These are phyloP conservation scores for Pezicula neosporulosa DNA, from an alignment of 2,329 filamentous ascomycete genomes.

Conservation along the genomic window DNA sequence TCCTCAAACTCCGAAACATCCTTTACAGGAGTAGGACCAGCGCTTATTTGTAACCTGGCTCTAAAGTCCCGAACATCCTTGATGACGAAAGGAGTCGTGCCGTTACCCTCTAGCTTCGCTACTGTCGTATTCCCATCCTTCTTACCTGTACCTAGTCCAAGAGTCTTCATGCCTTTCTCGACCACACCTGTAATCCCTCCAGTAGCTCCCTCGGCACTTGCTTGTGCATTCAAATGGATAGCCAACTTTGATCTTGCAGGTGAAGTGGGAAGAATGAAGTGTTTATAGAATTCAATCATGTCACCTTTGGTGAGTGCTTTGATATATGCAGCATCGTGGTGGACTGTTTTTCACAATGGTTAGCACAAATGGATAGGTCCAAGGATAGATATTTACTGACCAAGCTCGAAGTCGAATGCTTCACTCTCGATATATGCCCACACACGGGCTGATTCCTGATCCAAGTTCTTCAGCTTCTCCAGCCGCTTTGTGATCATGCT, in stretches of 20 bases:
- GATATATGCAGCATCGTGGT: conserved; percentile 70
- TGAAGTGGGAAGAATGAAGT: conserved; percentile 73
- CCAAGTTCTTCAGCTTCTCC: conserved; percentile 89
- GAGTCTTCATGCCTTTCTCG: conserved; percentile 34
- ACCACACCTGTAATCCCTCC: conserved; percentile 30
- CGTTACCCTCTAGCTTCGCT: conserved; percentile 34
- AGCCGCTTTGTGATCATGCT: conserved; percentile 83
- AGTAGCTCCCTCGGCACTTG: conserved; percentile 40
- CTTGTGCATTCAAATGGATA: conserved; percentile 76
- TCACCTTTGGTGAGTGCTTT: conserved; percentile 74
- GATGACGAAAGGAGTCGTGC: conserved; percentile 58
- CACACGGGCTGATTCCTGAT: conserved; percentile 77
- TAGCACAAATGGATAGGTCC: not conserved
- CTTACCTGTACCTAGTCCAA: conserved; percentile 24
- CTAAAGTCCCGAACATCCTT: conserved; percentile 80
- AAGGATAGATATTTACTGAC: conserved; percentile 45
- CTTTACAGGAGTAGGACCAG: conserved; percentile 68
- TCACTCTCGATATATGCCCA: conserved; percentile 85
- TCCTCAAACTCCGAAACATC: conserved; percentile 86
- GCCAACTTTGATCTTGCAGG: conserved; percentile 74
- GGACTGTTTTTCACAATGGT: conserved; percentile 14
- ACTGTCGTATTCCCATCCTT: conserved; percentile 25
- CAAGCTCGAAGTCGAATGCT: conserved; percentile 84
- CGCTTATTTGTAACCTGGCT: conserved; percentile 67
- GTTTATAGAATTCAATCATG: conserved; percentile 74